These are phyloP conservation scores for Solanum gandarillasii DNA, from an alignment of 257 asterid species.

Conservation along the genomic window DNA sequence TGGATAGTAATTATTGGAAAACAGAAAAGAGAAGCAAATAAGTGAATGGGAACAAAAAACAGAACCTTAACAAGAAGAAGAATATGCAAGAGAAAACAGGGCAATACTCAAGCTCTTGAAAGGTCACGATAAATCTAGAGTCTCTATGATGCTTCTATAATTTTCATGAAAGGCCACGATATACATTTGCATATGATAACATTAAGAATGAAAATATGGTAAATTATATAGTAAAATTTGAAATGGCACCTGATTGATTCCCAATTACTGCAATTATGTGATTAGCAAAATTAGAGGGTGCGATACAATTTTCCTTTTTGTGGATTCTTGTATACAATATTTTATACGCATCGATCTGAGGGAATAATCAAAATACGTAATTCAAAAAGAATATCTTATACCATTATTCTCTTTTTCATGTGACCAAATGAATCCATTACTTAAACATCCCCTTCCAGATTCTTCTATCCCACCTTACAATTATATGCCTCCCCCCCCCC, in stretches of 20 bases:
- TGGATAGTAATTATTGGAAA: neutral
- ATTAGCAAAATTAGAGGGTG: neutral
- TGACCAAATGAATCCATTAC: neutral
- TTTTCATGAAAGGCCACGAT: neutral
- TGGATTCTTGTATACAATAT: neutral
- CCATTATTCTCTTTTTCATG: neutral
- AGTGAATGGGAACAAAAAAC: neutral
- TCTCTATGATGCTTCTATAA: neutral
- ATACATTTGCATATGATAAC: neutral
- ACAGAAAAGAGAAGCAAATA: neutral
- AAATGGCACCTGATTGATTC: neutral
- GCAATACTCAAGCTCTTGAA: neutral
- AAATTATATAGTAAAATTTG: neutral
- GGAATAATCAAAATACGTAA: neutral
- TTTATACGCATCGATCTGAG: neutral
- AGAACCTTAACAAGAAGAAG: neutral
- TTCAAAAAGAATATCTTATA: neutral
- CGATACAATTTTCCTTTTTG: neutral
- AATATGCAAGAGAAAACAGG: neutral
- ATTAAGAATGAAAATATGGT: neutral
- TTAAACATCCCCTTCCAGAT: too few species aligned
- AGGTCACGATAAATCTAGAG: neutral
- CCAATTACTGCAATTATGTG: neutral
- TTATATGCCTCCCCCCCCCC: too few species aligned
- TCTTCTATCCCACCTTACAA: too few species aligned